These are phyloP conservation scores for Mycena latifolia DNA, from an alignment of 768 basidiomycete genomes.

Conservation along the genomic window DNA sequence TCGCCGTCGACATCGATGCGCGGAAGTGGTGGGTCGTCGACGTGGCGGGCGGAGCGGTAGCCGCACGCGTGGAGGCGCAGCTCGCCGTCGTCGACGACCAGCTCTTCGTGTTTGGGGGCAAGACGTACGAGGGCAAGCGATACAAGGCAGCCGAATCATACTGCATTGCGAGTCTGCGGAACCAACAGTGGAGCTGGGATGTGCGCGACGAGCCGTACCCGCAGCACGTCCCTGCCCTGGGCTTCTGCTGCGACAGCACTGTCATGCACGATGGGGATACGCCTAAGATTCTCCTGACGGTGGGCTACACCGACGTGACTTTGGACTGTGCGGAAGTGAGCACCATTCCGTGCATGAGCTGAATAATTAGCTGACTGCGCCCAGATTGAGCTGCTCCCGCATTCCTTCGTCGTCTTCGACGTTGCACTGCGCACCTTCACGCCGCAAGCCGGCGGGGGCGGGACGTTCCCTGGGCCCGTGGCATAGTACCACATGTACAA, in stretches of 20 bases:
- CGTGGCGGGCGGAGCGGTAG: slow-evolving; percentile 10
- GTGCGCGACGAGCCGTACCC: slow-evolving; percentile 5
- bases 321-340: background rate
- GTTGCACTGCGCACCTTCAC: slow-evolving; percentile 9
- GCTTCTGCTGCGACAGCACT: background rate
- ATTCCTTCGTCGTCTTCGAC: slow-evolving; percentile 21
- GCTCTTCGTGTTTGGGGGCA: slow-evolving; percentile 22
- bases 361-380: background rate
- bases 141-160: slow-evolving; percentile 1
- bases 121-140: background rate
- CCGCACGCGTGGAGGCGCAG: background rate
- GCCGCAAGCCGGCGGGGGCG: background rate
- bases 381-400: background rate
- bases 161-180: background rate
- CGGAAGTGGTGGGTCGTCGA: slow-evolving; percentile 24
- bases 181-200: slow-evolving; percentile 5
- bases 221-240: background rate
- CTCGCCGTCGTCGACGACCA: slow-evolving; percentile 14
- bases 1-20: slow-evolving; percentile 20
- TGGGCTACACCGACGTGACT: background rate
- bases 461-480: background rate
- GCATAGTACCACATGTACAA: background rate
- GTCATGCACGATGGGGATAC: slow-evolving; percentile 4
- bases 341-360: background rate
- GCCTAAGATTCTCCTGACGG: slow-evolving; percentile 1